phyloP scores from a whole-genome alignment of 2,329 filamentous ascomycete genomes.

The Colletotrichum sp. region DNA sequence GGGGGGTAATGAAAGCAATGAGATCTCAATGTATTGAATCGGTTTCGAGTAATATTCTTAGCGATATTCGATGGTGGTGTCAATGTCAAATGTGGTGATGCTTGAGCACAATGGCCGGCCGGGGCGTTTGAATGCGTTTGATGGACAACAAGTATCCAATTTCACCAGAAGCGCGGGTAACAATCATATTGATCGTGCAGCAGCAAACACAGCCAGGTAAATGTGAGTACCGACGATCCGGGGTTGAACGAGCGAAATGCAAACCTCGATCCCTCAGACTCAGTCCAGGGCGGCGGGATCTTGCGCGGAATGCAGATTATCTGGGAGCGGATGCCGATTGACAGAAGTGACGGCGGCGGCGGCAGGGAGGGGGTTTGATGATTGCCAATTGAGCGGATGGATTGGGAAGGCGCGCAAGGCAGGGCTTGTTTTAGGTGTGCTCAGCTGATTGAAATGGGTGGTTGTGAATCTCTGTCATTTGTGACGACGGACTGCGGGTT shows the following conservation, averaged over 20 bases:
- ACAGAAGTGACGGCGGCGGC: neutral
- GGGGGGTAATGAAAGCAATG: neutral
- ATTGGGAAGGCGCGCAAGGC: neutral
- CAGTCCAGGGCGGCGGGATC: neutral
- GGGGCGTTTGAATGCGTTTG: neutral
- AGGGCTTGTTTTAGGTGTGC: slow-evolving; percentile 2
- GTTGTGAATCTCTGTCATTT: neutral
- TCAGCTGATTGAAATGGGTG: slow-evolving; percentile 5
- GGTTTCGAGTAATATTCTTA: neutral
- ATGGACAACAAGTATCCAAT: neutral
- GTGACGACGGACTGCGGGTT: neutral
- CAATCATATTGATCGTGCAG: neutral
- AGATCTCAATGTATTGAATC: neutral
- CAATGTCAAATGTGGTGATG: neutral
- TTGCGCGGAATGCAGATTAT: neutral
- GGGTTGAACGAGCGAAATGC: neutral
- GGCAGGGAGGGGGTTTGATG: neutral
- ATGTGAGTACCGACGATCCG: neutral
- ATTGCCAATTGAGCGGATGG: neutral
- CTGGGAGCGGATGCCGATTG: neutral
- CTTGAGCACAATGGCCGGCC: neutral
- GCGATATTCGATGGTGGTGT: neutral
- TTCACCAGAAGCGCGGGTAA: neutral
- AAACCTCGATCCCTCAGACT: neutral
- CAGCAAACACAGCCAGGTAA: neutral